Percentiles rank a stretch among this genome's conserved stretches.
phyloP scores from a whole-genome alignment of 108 stramenopile genomes.

The Hondaea fermentalgiana region DNA sequence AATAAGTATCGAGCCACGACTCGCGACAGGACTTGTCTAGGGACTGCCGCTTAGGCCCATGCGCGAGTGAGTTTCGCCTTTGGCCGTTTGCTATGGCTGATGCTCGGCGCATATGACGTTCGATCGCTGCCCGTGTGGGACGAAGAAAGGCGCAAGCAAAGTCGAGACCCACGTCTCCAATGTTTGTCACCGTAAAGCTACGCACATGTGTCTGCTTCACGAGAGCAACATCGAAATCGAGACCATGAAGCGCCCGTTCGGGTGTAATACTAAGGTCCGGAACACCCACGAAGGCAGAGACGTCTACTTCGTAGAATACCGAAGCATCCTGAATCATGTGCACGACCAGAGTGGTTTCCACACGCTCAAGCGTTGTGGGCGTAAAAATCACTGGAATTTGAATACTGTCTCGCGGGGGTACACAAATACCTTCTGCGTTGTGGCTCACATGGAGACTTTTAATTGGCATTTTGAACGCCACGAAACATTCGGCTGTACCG shows the following conservation, averaged over 20 bases:
- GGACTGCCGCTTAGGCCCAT: neutral
- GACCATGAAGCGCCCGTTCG: neutral
- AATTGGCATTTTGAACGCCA: neutral
- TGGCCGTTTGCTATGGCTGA: neutral
- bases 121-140: neutral
- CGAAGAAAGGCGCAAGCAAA: neutral
- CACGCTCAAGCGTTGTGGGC: neutral
- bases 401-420: neutral
- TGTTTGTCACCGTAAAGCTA: conserved; percentile 5
- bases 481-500: neutral
- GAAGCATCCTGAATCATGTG: neutral
- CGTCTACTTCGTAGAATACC: neutral
- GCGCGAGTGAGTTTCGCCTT: neutral
- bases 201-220: neutral
- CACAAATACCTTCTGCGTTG: neutral
- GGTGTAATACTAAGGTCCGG: neutral
- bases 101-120: neutral
- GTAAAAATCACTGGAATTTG: neutral
- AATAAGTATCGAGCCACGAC: neutral
- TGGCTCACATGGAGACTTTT: neutral
- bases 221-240: neutral
- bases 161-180: neutral
- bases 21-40: neutral
- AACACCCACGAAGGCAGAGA: neutral
- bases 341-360: neutral